phyloP scores from a whole-genome alignment of 164 flowering plant species.

The Liquidambar formosana region DNA sequence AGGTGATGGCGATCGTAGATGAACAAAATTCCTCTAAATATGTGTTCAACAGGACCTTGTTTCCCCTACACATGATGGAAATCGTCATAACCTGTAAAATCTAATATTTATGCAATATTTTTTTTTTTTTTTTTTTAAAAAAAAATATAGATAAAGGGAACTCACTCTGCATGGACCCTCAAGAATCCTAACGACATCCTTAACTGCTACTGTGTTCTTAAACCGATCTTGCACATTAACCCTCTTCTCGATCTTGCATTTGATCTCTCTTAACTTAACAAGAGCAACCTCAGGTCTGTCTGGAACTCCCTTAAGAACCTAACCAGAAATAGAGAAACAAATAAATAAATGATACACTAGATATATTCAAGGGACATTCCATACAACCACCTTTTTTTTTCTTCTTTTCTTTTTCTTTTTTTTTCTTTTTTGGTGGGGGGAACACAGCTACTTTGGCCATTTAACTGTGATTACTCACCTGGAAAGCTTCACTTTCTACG shows the following conservation, averaged over 20 bases:
- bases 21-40: conserved; percentile 78
- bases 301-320: conserved; percentile 94
- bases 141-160: background rate
- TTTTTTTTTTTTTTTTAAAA: too few relatives aligned
- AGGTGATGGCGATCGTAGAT: conserved; percentile 92
- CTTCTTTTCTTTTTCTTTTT: too few relatives aligned
- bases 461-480: conserved; percentile 40
- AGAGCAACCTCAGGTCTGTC: conserved; percentile 87
- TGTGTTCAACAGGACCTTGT: conserved; percentile 97
- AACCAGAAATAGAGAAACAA: conserved; percentile 4
- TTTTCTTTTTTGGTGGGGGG: too few relatives aligned
- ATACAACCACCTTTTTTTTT: too few relatives aligned
- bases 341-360: background rate
- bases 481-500: conserved; percentile 97
- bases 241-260: conserved; percentile 75
- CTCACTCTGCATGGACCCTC: conserved; percentile 91
- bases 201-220: conserved; percentile 63
- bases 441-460: background rate
- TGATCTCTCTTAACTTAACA: conserved; percentile 88
- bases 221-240: conserved; percentile 64
- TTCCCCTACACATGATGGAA: conserved; percentile 58
- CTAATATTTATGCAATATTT: background rate
- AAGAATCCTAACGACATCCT: conserved; percentile 82
- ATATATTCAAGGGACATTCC: background rate
- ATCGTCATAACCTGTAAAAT: background rate